A percentile compares a stretch with the other conserved stretches of the same genome.
Conservation (phyloP, 1,139 yeast species). For the Sugiyamaella paludigena region DNA sequence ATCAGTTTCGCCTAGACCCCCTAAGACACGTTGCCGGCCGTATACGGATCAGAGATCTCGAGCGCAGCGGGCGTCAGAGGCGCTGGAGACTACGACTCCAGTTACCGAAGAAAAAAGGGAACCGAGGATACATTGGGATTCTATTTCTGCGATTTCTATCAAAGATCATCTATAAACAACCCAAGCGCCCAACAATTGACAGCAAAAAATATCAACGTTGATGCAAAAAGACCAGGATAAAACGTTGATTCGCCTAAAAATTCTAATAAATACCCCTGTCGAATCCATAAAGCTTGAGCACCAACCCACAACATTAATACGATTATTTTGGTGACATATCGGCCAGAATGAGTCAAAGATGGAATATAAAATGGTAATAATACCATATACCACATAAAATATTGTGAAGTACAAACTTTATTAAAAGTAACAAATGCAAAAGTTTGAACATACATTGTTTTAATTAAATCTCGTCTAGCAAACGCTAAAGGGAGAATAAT, state of each 20-base stretch:
- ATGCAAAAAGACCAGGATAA: conserved; percentile 56
- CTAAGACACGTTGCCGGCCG: conserved; percentile 4
- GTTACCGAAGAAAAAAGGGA: neutral
- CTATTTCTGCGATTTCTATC: neutral
- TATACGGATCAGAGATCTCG: too few species aligned
- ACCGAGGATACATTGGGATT: neutral
- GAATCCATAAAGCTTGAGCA: conserved; percentile 77
- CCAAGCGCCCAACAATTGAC: conserved; percentile 66
- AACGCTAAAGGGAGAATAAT: conserved; percentile 59
- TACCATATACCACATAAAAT: conserved; percentile 89
- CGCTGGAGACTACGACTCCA: neutral
- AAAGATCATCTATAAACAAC: conserved; percentile 20
- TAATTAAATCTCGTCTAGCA: conserved; percentile 53
- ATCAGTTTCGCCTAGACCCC: too few species aligned
- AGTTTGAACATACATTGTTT: conserved; percentile 81
- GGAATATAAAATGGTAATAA: conserved; percentile 64
- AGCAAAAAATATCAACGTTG: conserved; percentile 64
- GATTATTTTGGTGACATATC: conserved; percentile 36
- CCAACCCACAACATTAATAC: conserved; percentile 59
- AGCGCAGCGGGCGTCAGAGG: neutral
- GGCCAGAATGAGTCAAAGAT: conserved; percentile 23
- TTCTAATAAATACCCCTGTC: conserved; percentile 74
- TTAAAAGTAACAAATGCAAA: conserved; percentile 86
- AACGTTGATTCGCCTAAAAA: conserved; percentile 71
- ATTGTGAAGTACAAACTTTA: conserved; percentile 87